phyloP scores from a whole-genome alignment of 75 land plant genomes.

The Sequoiadendron giganteum region DNA sequence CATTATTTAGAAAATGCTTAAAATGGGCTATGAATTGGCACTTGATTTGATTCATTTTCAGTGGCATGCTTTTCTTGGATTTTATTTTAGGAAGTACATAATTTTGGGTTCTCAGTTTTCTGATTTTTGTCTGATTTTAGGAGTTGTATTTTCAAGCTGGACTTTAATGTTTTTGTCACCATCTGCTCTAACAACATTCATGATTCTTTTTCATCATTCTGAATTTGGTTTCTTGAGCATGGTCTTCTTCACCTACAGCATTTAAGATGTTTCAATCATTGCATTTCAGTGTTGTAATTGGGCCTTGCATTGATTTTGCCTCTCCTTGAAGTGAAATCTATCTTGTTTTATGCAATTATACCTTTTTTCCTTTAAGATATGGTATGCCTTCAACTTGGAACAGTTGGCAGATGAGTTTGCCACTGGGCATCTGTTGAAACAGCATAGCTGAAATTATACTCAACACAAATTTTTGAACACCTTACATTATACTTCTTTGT shows the following conservation, averaged over 20 bases:
- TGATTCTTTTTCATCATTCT: neutral
- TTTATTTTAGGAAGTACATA: neutral
- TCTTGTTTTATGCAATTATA: neutral
- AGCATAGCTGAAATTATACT: neutral
- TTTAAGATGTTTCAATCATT: neutral
- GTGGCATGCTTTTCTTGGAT: neutral
- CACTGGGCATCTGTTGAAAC: neutral
- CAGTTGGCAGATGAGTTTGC: neutral
- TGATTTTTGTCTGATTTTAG: neutral
- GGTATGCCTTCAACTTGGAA: neutral
- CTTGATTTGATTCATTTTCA: neutral
- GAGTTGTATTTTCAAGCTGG: neutral
- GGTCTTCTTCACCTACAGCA: neutral
- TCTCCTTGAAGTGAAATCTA: neutral
- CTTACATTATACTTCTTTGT: conserved; percentile 1
- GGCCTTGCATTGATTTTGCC: neutral
- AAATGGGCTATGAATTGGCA: neutral
- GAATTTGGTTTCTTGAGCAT: neutral
- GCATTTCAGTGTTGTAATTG: neutral
- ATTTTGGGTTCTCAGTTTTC: neutral
- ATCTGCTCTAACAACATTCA: neutral
- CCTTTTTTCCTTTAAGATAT: neutral
- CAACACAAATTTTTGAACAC: neutral
- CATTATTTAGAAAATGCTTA: neutral
- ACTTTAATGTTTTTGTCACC: neutral